Evolutionary conservation across 2,329 filamentous ascomycete genomes (phyloP), one percentile per base, ranked within the genome.

Genomic region (Teratosphaeria pseudoeucalypti): DNA sequence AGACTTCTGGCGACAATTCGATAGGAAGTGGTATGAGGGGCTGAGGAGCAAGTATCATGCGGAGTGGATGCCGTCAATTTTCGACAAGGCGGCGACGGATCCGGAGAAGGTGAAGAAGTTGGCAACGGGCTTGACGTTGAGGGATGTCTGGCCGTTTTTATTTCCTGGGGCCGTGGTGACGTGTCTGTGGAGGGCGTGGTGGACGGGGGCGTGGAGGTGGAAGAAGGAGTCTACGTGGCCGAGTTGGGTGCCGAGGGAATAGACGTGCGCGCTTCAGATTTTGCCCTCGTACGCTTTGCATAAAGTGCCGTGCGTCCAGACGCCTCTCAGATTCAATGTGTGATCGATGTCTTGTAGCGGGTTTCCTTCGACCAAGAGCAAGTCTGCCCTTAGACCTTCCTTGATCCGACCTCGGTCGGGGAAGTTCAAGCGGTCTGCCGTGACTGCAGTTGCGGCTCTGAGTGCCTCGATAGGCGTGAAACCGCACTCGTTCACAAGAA

Each of bases 1-100:
- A 0, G 83, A 88, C 68, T 90, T 89, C 73, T 89, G 85, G 85
- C 67, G 75, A 34, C 77, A 85, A 56, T 89, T 89, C 70, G 78
- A 82, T 56, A 73, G 76, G 52, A 66, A 70, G 23, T 83, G 79
- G 79, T 90, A 90, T 71, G 81, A 88, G 34, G 75, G 68, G 1
- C 74, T 90, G 64, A 77, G 87, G 16, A 62, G 68, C 26, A 87
- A 86, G 69, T 90, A 88, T 72, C 71, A 78, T 55, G 87, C 86
- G 14, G 76, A 75, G 0, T 77, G 78, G 6, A 73, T 90, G 66
- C 87, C 87, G 29, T 84, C 76, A 54, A 85, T 90, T 5, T 88
- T 85, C 73, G 84, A 89, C 67, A 90, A 90, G 74, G 83, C 87
- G 52, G 79, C 79, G 63, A 82, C 86, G 43, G 78, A 80, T 63